These are phyloP conservation scores for Carex littledalei DNA, from an alignment of 176 grass and related monocot genomes.

Conservation along the genomic window DNA sequence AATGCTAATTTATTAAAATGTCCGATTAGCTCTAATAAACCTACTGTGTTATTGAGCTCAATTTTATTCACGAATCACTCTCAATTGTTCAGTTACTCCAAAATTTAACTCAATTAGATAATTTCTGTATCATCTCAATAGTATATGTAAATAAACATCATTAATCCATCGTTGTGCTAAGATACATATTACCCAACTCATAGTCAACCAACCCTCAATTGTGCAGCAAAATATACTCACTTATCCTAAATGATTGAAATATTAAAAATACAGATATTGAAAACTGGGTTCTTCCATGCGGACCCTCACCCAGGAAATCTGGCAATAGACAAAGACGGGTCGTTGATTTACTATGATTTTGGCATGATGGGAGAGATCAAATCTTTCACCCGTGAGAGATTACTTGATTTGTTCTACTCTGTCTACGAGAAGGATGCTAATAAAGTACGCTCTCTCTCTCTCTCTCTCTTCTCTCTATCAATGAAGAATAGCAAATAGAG, in stretches of 20 bases:
- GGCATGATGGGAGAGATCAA: slow-evolving; percentile 99
- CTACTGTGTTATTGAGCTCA: not conserved
- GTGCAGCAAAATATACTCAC: not conserved
- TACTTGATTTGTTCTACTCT: slow-evolving; percentile 92
- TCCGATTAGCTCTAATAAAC: not conserved
- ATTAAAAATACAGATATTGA: slow-evolving; percentile 70
- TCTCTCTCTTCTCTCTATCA: not conserved
- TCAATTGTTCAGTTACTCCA: not conserved
- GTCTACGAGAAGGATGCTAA: slow-evolving; percentile 93
- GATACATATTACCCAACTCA: not conserved
- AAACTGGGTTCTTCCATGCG: slow-evolving; percentile 90
- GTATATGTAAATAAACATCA: not conserved
- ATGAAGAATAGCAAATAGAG: not conserved
- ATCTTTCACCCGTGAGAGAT: slow-evolving; percentile 84
- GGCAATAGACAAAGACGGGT: slow-evolving; percentile 74
- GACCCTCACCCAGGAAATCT: slow-evolving; percentile 98
- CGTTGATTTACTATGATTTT: slow-evolving; percentile 97
- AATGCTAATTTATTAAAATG: not conserved
- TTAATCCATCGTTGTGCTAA: not conserved
- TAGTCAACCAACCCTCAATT: not conserved
- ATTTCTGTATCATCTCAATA: not conserved
- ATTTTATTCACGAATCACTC: not conserved
- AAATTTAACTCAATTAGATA: not conserved
- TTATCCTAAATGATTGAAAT: slow-evolving; percentile 2
- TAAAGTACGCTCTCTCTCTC: slow-evolving; percentile 52